These are phyloP conservation scores for Obelidium mucronatum DNA, from an alignment of 192 early-diverging fungal species.

Conservation along the genomic window DNA sequence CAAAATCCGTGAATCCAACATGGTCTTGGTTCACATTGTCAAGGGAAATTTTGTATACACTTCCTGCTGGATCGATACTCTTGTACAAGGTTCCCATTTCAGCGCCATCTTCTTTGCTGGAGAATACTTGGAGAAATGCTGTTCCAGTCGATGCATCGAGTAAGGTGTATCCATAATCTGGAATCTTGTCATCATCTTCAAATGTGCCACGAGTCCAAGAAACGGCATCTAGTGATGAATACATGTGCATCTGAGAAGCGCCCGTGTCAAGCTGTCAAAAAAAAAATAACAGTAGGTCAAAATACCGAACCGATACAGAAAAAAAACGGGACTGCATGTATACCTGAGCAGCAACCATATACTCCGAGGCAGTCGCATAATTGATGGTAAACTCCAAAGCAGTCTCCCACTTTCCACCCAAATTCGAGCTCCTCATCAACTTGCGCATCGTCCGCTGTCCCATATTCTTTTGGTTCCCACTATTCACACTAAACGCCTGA, in stretches of 20 bases:
- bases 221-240: constrained; percentile 78
- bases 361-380: constrained; percentile 71
- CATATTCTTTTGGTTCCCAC: constrained; percentile 60
- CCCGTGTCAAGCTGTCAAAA: constrained; percentile 15
- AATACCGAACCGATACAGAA: neutral
- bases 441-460: constrained; percentile 42
- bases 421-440: constrained; percentile 32
- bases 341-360: constrained; percentile 80
- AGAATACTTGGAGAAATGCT: constrained; percentile 81
- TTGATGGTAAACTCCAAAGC: constrained; percentile 31
- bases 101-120: constrained; percentile 16
- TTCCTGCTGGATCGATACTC: constrained; percentile 79
- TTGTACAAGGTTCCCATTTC: constrained; percentile 89
- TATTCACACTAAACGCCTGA: constrained; percentile 59
- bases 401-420: constrained; percentile 32
- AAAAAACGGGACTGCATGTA: too few relatives aligned
- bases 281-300: neutral
- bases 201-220: constrained; percentile 78
- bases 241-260: constrained; percentile 62
- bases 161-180: constrained; percentile 80
- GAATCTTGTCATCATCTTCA: constrained; percentile 75
- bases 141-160: constrained; percentile 80
- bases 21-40: constrained; percentile 82
- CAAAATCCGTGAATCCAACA: constrained; percentile 82
- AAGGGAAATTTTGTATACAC: constrained; percentile 73